These are phyloP conservation scores for Astragalus membranaceus DNA, from an alignment of 306 rosid genomes.

Conservation along the genomic window DNA sequence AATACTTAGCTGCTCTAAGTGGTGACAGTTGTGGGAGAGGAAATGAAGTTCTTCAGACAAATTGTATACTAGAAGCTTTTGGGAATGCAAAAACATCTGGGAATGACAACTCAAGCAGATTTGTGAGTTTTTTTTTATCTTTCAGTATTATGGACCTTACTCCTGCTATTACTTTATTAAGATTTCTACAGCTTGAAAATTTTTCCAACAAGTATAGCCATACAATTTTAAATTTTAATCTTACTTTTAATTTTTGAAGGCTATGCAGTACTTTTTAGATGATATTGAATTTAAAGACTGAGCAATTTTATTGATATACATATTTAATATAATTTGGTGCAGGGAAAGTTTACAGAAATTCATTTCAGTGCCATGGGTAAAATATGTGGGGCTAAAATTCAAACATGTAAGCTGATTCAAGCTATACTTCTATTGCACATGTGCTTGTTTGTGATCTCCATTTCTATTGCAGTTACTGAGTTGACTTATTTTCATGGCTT, in stretches of 20 bases:
- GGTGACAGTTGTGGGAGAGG: slow-evolving; percentile 43
- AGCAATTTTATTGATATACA: slow-evolving; percentile 19
- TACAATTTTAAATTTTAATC: neutral
- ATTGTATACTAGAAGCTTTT: slow-evolving; percentile 72
- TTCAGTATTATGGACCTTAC: neutral
- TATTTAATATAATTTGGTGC: slow-evolving; percentile 34
- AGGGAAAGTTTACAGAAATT: slow-evolving; percentile 87
- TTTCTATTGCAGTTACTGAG: slow-evolving; percentile 37
- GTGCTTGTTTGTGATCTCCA: slow-evolving; percentile 6
- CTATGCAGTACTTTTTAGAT: slow-evolving; percentile 15
- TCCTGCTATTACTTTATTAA: slow-evolving; percentile 10
- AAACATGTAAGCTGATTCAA: slow-evolving; percentile 65
- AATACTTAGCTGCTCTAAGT: slow-evolving; percentile 63
- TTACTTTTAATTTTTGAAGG: slow-evolving; percentile 6
- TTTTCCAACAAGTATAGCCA: slow-evolving; percentile 2
- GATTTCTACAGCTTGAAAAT: neutral
- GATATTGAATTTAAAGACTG: neutral
- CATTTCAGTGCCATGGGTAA: slow-evolving; percentile 61
- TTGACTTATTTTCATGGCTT: slow-evolving; percentile 27
- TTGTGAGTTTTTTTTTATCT: slow-evolving; percentile 46
- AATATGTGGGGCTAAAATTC: slow-evolving; percentile 70
- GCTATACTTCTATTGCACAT: slow-evolving; percentile 8
- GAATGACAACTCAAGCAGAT: slow-evolving; percentile 81
- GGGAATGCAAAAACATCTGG: slow-evolving; percentile 81
- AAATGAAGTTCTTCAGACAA: slow-evolving; percentile 48